Evolutionary conservation across 2,329 filamentous ascomycete genomes (phyloP).

Genomic region (Scleromitrula shiraiana): DNA sequence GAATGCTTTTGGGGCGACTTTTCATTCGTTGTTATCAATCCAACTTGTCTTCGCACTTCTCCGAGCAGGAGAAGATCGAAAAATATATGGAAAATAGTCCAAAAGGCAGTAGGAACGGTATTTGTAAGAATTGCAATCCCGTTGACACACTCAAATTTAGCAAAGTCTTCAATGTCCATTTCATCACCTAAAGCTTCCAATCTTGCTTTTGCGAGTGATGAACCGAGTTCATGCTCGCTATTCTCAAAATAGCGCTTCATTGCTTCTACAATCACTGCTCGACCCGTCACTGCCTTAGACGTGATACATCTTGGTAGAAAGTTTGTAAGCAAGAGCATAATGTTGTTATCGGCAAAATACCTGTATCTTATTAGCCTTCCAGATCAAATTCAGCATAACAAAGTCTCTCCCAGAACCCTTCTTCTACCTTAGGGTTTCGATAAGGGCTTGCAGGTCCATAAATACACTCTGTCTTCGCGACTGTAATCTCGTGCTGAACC

Average conservation of each 20-base stretch:
- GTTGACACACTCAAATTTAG: not conserved
- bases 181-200: not conserved
- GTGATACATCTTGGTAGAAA: not conserved
- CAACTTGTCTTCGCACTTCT: not conserved
- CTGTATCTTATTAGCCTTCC: not conserved
- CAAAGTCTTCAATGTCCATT: not conserved
- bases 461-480: conserved; percentile 1
- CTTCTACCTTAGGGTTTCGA: conserved; percentile 1
- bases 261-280: not conserved
- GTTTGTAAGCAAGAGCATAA: not conserved
- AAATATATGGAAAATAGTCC: conserved; percentile 1
- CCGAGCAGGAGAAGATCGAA: not conserved
- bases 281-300: not conserved
- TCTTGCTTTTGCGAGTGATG: not conserved
- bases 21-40: not conserved
- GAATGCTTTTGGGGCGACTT: not conserved
- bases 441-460: conserved; percentile 3
- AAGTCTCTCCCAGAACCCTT: conserved; percentile 8
- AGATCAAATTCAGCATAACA: not conserved
- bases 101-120: not conserved
- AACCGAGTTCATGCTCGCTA: not conserved
- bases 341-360: not conserved
- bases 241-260: not conserved
- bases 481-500: conserved; percentile 3
- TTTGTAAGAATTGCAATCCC: not conserved